These are phyloP conservation scores for Pulveroboletus frians DNA, from an alignment of 768 basidiomycete species.

Conservation along the genomic window DNA sequence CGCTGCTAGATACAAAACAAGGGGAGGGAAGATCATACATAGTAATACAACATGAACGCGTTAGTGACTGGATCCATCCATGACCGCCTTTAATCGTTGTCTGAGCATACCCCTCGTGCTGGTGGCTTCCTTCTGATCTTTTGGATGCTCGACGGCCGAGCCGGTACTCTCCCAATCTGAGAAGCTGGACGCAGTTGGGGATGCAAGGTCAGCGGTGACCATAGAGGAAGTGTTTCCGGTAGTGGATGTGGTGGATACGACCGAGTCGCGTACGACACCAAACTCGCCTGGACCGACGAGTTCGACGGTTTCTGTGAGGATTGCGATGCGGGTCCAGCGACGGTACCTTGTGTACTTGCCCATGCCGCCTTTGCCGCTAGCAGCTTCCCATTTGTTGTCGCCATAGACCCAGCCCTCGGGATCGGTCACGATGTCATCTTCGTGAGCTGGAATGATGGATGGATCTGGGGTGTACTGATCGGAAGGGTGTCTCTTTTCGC, in stretches of 20 bases:
- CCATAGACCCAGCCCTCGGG: conserved; percentile 89
- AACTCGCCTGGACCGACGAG: conserved; percentile 37
- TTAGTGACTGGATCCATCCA: conserved; percentile 26
- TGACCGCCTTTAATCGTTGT: conserved; percentile 28
- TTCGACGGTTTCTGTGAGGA: conserved; percentile 69
- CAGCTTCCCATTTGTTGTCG: conserved; percentile 92
- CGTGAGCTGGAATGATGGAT: conserved; percentile 30
- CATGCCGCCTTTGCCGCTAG: conserved; percentile 71
- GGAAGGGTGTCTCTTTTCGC: conserved; percentile 15
- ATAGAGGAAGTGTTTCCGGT: conserved; percentile 19
- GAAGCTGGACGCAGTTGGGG: conserved; percentile 27
- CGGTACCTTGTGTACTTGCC: conserved; percentile 89
- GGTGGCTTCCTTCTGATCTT: conserved; percentile 15
- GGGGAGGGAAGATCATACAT: not conserved
- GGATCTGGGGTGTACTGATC: conserved; percentile 28
- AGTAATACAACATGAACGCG: conserved; percentile 19
- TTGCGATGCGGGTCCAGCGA: conserved; percentile 81
- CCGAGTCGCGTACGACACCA: conserved; percentile 27
- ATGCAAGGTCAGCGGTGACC: conserved; percentile 19
- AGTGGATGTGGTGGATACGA: conserved; percentile 14
- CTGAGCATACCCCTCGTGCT: conserved; percentile 19
- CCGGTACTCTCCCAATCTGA: conserved; percentile 29
- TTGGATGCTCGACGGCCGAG: conserved; percentile 20
- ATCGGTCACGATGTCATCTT: conserved; percentile 64
- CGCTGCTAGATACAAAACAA: not conserved